Percentiles rank a stretch among this genome's conserved stretches.
phyloP scores from a whole-genome alignment of 306 rosid genomes.

The Vicia faba region DNA sequence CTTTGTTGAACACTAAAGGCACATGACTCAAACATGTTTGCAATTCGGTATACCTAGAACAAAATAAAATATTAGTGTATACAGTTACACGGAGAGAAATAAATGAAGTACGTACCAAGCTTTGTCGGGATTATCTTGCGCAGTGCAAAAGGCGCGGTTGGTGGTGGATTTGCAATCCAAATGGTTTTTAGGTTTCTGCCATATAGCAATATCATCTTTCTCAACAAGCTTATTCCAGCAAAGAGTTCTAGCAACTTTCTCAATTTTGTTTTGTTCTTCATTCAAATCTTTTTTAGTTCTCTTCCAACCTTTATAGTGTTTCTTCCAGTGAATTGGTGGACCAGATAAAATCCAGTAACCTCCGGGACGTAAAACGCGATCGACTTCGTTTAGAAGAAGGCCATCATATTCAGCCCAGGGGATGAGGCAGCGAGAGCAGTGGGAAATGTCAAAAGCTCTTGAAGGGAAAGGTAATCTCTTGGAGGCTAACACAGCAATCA shows the following conservation, averaged over 20 bases:
- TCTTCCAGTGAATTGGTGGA: constrained; percentile 74
- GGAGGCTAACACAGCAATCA: constrained; percentile 69
- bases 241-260: constrained; percentile 64
- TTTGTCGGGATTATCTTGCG: constrained; percentile 55
- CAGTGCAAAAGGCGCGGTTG: constrained; percentile 49
- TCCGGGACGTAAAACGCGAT: constrained; percentile 77
- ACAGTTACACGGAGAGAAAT: not conserved
- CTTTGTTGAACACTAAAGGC: constrained; percentile 57
- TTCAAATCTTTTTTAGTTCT: constrained; percentile 62
- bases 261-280: constrained; percentile 63
- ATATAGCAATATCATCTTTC: constrained; percentile 69
- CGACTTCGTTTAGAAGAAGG: constrained; percentile 63
- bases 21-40: constrained; percentile 64
- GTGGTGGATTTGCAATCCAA: constrained; percentile 53
- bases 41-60: constrained; percentile 66
- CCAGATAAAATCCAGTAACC: constrained; percentile 88
- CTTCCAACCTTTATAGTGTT: constrained; percentile 69
- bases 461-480: constrained; percentile 76
- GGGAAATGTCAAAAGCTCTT: constrained; percentile 78
- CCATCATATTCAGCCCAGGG: constrained; percentile 73
- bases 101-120: constrained; percentile 61
- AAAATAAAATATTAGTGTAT: not conserved
- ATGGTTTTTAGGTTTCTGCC: constrained; percentile 84
- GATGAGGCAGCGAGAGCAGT: constrained; percentile 89
- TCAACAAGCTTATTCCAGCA: constrained; percentile 77